A percentile compares a stretch with the other conserved stretches of the same genome.
Conservation (phyloP, 2,329 filamentous ascomycete genomes). For the Arthrinium puccinioides region DNA sequence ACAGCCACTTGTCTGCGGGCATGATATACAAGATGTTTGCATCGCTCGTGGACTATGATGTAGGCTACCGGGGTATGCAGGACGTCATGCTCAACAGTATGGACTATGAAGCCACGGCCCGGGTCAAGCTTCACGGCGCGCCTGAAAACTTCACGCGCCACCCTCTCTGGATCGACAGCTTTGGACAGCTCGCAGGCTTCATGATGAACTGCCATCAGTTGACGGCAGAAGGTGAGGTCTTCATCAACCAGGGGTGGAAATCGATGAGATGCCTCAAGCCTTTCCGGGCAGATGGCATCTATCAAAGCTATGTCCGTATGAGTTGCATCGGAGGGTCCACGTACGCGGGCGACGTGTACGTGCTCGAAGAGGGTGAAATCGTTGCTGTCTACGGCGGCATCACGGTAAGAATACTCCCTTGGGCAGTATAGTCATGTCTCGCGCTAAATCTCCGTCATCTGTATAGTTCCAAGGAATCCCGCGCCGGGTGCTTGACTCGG, state of each 20-base stretch:
- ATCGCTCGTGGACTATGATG: slow-evolving; percentile 17
- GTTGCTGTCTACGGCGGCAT: slow-evolving; percentile 11
- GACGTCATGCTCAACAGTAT: slow-evolving; percentile 21
- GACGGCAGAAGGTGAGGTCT: slow-evolving; percentile 13
- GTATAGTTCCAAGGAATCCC: slow-evolving; percentile 10
- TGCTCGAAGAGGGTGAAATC: slow-evolving; percentile 11
- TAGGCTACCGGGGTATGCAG: slow-evolving; percentile 19
- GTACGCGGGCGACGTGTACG: slow-evolving; percentile 12
- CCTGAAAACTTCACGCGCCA: slow-evolving; percentile 13
- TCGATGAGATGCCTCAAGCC: slow-evolving; percentile 13
- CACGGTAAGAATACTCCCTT: slow-evolving; percentile 6
- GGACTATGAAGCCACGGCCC: slow-evolving; percentile 13
- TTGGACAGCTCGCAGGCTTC: slow-evolving; percentile 14
- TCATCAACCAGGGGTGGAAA: slow-evolving; percentile 19
- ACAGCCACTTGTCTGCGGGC: slow-evolving; percentile 37
- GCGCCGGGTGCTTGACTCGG: slow-evolving; percentile 3
- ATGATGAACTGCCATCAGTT: slow-evolving; percentile 16
- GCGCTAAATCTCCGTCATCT: not conserved
- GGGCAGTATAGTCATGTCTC: not conserved
- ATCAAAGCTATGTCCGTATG: slow-evolving; percentile 14
- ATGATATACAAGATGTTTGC: slow-evolving; percentile 20
- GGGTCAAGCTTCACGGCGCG: slow-evolving; percentile 7
- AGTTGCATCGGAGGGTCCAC: slow-evolving; percentile 7
- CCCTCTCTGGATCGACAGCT: slow-evolving; percentile 13
- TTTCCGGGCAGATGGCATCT: slow-evolving; percentile 9